Base-by-base conservation (phyloP, 805 yeast genomes). In the Schwanniomyces occidentalis region DNA sequence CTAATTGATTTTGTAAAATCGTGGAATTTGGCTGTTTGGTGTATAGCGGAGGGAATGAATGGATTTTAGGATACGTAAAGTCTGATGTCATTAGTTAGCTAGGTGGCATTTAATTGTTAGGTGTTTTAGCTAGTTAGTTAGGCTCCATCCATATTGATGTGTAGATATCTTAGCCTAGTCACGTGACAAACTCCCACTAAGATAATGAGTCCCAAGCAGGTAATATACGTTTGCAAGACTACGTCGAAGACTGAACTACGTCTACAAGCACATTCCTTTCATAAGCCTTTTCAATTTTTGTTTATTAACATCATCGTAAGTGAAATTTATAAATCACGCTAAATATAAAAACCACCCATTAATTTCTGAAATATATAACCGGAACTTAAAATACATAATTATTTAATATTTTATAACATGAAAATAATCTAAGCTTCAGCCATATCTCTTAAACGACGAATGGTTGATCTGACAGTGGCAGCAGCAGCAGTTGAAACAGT, bases 381-480 rank as follows among this genome's bases (percentile, higher is more conserved):
- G 30, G 23, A 47, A 51, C 49, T 49, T 51, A 47, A 51, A 46
- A 46, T 50, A 50, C 55, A 51, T 35, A 38, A 32, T 34, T 38
- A 43, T 37, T 27, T 33, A 33, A 24, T 29, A 27, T 27, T 27
- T 27, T 32, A 18, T 17, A 25, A 15, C 26, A 28, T 25, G 40
- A 40, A 47, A 48, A 40, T 43, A 45, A 66, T 56, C 86, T 90
- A 93, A 71, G 96, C 99, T 80, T 93, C 99, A 76, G 95, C 97
- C 80, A 95, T 71, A 71, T 93, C 99, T 84, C 99, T 89, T 76
- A 93, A 87, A 85, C 99, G 96, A 83, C 99, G 91, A 80, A 93
- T 93, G 75, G 99, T 91, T 52, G 99, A 93, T 85, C 99, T 90
- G 74, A 90, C 97, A 62, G 99, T 93, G 75, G 96, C 95, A 69